Base-by-base conservation (phyloP, 139 green algal species). In the Tetratostichococcus sp. region DNA sequence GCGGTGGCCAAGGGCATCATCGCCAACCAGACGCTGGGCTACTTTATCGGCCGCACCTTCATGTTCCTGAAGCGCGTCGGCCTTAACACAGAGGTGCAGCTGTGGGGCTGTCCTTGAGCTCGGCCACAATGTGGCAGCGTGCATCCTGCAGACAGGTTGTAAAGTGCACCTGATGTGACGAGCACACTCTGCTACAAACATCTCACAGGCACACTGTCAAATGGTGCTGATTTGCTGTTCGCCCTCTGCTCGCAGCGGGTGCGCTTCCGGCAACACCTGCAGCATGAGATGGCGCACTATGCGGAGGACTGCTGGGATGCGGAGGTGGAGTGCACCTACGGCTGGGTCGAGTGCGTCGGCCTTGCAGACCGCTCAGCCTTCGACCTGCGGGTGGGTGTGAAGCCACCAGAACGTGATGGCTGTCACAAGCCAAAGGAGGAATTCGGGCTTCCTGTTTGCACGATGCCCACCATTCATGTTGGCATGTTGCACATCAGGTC, bases 41-140 rank as follows among this genome's bases (percentile, higher is more conserved):
- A 99, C 89, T 99, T 99, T 89, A 98, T 99, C 73, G 96, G 90
- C 30, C 86, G 96, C 73, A 98, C 93, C n/a, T 97, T 93, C 84
- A 85, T 96, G 33, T 98, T 98, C 82, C 88, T 98, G 83, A 75
- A 77, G 43, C 66, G 74, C 1, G 59, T 93, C 31, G 92, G 92
- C 74, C 89, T 96, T 72, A 76, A 94, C 80, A 80, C 81, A 6
- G 34, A 72, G 34, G 84, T 87, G 30, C 39, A 4, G 69, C n/a
- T n/a, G n/a, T n/a, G 8, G 39, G 39, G 39, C 39, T 50, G 39
- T 8, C 39, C 8, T 14, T 50, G 39, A 14, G 39, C 14, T n/a
- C n/a, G n/a, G n/a, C n/a, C n/a, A n/a, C n/a, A n/a, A n/a, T n/a
- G n/a, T n/a, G n/a, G n/a, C n/a, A n/a, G n/a, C n/a, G n/a, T n/a